These are phyloP conservation scores for Magnolia changhungtana DNA, from an alignment of 164 flowering plant genomes.

Conservation along the genomic window DNA sequence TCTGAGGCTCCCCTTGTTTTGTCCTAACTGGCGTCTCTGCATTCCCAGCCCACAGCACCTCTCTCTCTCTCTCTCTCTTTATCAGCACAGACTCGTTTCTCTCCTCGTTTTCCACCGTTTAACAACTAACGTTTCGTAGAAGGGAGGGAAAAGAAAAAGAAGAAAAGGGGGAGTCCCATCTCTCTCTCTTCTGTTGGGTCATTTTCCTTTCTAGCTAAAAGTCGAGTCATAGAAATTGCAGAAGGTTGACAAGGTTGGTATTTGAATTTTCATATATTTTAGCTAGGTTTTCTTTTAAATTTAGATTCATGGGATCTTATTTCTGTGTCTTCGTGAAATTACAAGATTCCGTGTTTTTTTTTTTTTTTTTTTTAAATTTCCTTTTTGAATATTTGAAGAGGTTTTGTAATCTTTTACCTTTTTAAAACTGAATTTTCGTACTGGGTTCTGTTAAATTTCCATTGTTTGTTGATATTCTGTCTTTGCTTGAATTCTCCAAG, in stretches of 20 bases:
- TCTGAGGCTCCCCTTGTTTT: constrained; percentile 14
- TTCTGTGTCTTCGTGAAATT: neutral
- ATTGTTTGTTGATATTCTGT: neutral
- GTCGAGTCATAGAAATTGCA: neutral
- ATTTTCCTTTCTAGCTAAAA: neutral
- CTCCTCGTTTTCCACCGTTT: neutral
- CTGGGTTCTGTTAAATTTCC: neutral
- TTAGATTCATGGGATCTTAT: too few relatives aligned
- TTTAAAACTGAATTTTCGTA: neutral
- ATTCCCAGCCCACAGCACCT: neutral
- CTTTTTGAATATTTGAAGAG: neutral
- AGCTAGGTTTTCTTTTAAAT: neutral
- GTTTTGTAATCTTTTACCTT: neutral
- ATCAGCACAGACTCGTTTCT: neutral
- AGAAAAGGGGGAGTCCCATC: neutral
- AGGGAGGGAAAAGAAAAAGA: neutral
- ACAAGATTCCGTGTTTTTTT: neutral
- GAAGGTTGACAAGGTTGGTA: neutral
- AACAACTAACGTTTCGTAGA: neutral
- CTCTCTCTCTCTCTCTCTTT: constrained; percentile 5
- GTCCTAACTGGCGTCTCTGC: constrained; percentile 20
- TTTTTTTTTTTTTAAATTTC: neutral
- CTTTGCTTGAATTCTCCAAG: too few relatives aligned
- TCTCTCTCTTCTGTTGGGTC: neutral
- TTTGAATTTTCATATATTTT: neutral